Evolutionary conservation across 2,329 filamentous ascomycete species (phyloP).

Genomic region (Pseudogymnoascus sp.): DNA sequence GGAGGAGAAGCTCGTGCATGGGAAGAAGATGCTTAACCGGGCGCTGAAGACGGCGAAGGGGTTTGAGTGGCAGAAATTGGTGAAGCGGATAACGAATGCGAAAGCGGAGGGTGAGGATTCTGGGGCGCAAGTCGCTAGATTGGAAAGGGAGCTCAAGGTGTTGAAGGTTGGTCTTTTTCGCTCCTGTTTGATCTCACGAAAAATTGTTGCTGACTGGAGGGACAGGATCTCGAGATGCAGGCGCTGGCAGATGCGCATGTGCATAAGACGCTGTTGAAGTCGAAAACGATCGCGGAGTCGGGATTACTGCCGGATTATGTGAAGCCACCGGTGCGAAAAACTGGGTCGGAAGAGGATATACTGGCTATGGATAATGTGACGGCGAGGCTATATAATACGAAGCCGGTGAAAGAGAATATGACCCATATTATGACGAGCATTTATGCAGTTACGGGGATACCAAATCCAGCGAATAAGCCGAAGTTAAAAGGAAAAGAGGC

Average conservation of each 20-base stretch:
- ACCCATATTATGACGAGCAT: conserved; percentile 29
- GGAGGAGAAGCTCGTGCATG: conserved; percentile 45
- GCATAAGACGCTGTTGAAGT: conserved; percentile 42
- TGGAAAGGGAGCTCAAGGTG: conserved; percentile 53
- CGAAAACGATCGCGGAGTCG: conserved; percentile 41
- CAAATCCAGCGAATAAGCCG: conserved; percentile 16
- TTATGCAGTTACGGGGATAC: conserved; percentile 25
- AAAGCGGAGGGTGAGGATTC: conserved; percentile 40
- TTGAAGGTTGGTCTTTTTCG: conserved; percentile 35
- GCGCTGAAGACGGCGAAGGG: conserved; percentile 67
- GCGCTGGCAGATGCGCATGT: conserved; percentile 40
- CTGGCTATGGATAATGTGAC: conserved; percentile 42
- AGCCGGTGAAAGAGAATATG: conserved; percentile 43
- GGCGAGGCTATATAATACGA: conserved; percentile 47
- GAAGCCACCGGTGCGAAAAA: conserved; percentile 27
- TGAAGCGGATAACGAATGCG: conserved; percentile 50
- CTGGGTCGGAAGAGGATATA: conserved; percentile 23
- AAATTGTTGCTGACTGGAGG: conserved; percentile 2
- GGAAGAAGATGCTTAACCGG: conserved; percentile 53
- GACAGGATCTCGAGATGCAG: conserved; percentile 38
- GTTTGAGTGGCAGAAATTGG: conserved; percentile 69
- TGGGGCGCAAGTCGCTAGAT: conserved; percentile 36
- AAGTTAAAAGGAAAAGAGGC: not conserved
- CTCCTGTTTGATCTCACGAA: not conserved
- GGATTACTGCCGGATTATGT: conserved; percentile 35